Base-by-base conservation (phyloP, 371 early-diverging fungal genomes). In the Scutellospora calospora region DNA sequence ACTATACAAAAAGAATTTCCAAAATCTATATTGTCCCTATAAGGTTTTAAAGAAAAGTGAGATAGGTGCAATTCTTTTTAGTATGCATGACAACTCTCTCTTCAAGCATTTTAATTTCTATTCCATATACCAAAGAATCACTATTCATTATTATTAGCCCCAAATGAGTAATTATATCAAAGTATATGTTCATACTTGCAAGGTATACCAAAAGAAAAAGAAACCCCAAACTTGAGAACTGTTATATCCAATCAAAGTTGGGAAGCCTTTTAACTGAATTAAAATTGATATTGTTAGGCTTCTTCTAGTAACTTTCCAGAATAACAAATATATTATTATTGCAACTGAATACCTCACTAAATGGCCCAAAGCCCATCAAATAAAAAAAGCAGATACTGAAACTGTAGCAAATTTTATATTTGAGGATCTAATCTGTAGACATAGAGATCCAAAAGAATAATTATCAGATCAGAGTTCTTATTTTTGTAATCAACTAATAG, bases 311-410 rank as follows among this genome's bases (percentile, higher is more conserved):
- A 25, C 62, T 5, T 3, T 2, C 5, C 0, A 27, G 27, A 84
- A 84, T 0, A 60, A 60, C 27, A 20, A 2, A 6, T 60, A 60
- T 25, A 87, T 90, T 5, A 25, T 89, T 0, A 80, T 85, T n/a
- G n/a, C n/a, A n/a, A n/a, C n/a, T n/a, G n/a, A n/a, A n/a, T n/a
- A n/a, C n/a, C n/a, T n/a, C n/a, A 87, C 87, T 3, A 82, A 82
- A 60, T 89, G 88, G 87, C 79, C 85, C 0, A 60, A 87, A 11
- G 87, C 88, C 0, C 75, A n/a, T 14, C 85, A 87, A 3, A 33
- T 87, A n/a, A 82, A 80, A 18, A 73, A 78, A 33, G 81, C 86
- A 0, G 78, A 82, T 0, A 81, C 81, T 12, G 62, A 80, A 3
- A 80, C 82, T 0, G 83, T 87, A 3, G 85, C 83, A 11, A 51